These are phyloP conservation scores for Ophiostoma sp. DNA, from an alignment of 2,329 filamentous ascomycete species.

Conservation along the genomic window DNA sequence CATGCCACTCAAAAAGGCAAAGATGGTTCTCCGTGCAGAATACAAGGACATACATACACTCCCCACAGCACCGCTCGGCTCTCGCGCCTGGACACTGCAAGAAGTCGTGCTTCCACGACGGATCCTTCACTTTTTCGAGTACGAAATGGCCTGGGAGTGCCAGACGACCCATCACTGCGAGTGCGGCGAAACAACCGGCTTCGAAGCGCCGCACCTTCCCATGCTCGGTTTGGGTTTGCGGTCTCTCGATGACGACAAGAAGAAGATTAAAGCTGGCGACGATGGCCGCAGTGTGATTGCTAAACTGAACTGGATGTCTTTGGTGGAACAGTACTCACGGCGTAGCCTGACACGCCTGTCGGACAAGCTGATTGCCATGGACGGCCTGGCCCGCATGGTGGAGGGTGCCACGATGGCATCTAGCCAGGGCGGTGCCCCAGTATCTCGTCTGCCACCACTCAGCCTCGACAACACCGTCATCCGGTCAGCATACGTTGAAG, in stretches of 20 bases:
- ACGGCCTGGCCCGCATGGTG: constrained; percentile 22
- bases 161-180: constrained; percentile 15
- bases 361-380: constrained; percentile 27
- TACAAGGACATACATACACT: not conserved
- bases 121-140: constrained; percentile 15
- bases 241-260: not conserved
- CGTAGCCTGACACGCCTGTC: constrained; percentile 18
- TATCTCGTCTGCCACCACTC: not conserved
- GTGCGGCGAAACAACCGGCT: constrained; percentile 10
- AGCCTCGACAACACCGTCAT: constrained; percentile 15
- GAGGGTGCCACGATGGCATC: not conserved
- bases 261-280: not conserved
- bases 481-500: constrained; percentile 20
- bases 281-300: not conserved
- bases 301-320: constrained; percentile 17
- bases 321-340: constrained; percentile 22
- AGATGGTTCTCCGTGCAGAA: not conserved
- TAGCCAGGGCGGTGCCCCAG: not conserved
- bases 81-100: constrained; percentile 11
- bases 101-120: constrained; percentile 20
- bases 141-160: constrained; percentile 25
- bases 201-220: constrained; percentile 6
- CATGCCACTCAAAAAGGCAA: not conserved
- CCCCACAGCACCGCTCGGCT: not conserved
- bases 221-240: constrained; percentile 16